Evolutionary conservation across 2,329 filamentous ascomycete genomes (phyloP).

Genomic region (Calonectria montana): DNA sequence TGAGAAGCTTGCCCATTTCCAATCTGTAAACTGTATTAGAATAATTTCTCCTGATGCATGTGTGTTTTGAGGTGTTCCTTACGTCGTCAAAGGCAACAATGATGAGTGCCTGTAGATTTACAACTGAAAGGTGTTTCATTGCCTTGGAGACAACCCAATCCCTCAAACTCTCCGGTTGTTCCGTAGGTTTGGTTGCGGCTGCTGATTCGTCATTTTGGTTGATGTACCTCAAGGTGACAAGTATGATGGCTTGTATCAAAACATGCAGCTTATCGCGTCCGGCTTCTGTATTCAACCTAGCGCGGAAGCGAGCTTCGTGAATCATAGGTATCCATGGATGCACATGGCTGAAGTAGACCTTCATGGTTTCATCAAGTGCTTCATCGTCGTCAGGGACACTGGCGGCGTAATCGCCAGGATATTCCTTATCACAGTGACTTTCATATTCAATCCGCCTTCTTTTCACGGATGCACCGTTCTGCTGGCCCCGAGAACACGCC

Average conservation of each 20-base stretch:
- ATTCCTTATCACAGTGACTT: background rate
- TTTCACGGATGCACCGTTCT: conserved; percentile 4
- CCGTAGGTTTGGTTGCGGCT: background rate
- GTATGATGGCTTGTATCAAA: conserved; percentile 50
- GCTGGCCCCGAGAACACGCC: background rate
- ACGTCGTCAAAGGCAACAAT: conserved; percentile 52
- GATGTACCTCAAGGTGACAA: conserved; percentile 41
- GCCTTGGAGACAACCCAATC: conserved; percentile 36
- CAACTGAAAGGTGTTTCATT: conserved; percentile 48
- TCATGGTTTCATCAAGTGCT: conserved; percentile 39
- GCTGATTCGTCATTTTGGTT: conserved; percentile 32
- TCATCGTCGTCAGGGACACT: background rate
- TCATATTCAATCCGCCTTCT: conserved; percentile 13
- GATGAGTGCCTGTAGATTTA: conserved; percentile 50
- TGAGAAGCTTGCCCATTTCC: conserved; percentile 30
- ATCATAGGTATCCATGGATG: conserved; percentile 55
- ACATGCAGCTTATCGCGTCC: conserved; percentile 42
- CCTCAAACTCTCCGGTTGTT: conserved; percentile 1
- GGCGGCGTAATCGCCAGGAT: background rate
- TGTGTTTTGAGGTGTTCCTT: conserved; percentile 20
- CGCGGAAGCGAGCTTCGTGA: conserved; percentile 46
- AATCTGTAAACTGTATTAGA: conserved; percentile 36
- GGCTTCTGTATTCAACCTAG: conserved; percentile 34
- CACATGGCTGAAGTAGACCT: conserved; percentile 49
- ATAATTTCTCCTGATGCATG: conserved; percentile 34